Base-by-base conservation (phyloP, 1,284 basidiomycete species). In the Vanrija sp. region DNA sequence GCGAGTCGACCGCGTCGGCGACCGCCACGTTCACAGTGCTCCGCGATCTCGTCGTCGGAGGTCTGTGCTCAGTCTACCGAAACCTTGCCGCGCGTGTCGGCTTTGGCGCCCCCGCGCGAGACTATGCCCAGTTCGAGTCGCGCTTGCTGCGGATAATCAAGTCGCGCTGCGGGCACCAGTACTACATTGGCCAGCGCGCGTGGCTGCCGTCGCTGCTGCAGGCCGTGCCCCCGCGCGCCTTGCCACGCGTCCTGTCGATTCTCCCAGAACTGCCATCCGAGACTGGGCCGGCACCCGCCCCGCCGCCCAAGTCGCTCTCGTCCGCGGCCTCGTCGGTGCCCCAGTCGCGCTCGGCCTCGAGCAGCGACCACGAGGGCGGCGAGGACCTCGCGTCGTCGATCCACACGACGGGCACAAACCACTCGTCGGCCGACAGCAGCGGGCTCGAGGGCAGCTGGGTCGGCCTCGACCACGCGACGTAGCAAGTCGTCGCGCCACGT, bases 381-480 rank as follows among this genome's bases (percentile, higher is more conserved):
- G 71, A 70, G 44, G 72, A 74, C 45, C 50, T 74, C 27, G 59
- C 57, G 14, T 66, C 63, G 51, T 71, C 69, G 23, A 62, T 71
- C 24, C 70, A 72, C 56, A 70, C 70, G 0, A 46, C 54, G 6
- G 65, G 60, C 20, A 65, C 65, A 2, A 66, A 56, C 41, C 47
- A 51, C 49, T 51, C 50, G 47, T 57, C 54, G 38, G 58, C 58
- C 6, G 53, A 53, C 45, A 60, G 53, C 43, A 57, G 50, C 14
- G 70, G 70, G 2, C 53, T 72, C 39, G 70, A 68, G 23, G 67
- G 65, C 15, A 68, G 65, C 51, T 72, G 70, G 70, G 66, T 72
- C 16, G 68, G 68, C 6, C 41, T 70, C 35, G 67, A 69, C 16
- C 22, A 41, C 31, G 31, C 31, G 10, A 31, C 31, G 31, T 31